Evolutionary conservation across 2,329 filamentous ascomycete genomes (phyloP).

Genomic region (Neofusicoccum sp.): DNA sequence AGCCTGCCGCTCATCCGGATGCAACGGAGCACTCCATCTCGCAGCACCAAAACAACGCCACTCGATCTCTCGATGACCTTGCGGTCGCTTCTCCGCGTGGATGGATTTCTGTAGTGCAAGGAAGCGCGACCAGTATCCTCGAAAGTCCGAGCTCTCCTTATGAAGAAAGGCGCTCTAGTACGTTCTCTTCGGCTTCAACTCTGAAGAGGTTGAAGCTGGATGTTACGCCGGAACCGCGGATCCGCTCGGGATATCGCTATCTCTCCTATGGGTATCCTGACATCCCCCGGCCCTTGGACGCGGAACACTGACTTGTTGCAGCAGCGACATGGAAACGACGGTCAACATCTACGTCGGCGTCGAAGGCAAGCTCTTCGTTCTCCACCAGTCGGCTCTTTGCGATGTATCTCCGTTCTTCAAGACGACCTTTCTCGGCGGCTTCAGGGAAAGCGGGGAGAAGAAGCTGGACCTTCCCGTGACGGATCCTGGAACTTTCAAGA

Average conservation of each 20-base stretch:
- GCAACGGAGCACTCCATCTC: no score
- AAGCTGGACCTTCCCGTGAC: background rate
- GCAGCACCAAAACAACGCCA: no score
- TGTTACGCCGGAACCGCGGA: background rate
- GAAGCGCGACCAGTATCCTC: no score
- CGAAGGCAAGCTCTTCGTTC: background rate
- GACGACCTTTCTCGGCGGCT: background rate
- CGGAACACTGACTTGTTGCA: background rate
- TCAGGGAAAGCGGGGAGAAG: background rate
- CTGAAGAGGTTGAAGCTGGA: background rate
- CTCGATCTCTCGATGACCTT: no score
- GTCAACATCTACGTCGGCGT: background rate
- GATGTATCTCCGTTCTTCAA: background rate
- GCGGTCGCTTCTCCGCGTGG: no score
- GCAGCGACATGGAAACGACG: background rate
- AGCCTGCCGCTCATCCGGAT: no score
- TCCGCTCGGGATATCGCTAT: background rate
- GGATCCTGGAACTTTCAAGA: background rate
- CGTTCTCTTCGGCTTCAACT: no score
- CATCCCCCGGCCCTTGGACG: background rate
- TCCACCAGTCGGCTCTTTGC: background rate
- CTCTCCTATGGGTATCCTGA: background rate
- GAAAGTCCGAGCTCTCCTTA: no score
- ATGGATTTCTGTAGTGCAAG: no score
- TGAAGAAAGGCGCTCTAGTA: no score